Evolutionary conservation across 306 rosid species (phyloP).

Genomic region (Cucumis cinereus): DNA sequence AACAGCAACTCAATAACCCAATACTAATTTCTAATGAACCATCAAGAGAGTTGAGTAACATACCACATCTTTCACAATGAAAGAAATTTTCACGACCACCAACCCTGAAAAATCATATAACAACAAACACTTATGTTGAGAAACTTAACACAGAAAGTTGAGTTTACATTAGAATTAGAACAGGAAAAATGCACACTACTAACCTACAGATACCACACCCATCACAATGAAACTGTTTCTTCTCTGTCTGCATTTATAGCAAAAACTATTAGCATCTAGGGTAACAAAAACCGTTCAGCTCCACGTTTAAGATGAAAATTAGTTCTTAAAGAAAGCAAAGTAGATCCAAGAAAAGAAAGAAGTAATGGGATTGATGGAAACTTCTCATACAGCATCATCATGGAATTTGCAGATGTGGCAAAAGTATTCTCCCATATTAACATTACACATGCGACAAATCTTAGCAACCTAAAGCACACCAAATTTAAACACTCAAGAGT

Average conservation of each 20-base stretch:
- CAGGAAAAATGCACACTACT: slow-evolving; percentile 8
- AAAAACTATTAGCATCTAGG: not conserved
- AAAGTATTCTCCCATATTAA: slow-evolving; percentile 61
- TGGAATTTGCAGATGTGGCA: slow-evolving; percentile 59
- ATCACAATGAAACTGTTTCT: slow-evolving; percentile 54
- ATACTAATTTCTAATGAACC: not conserved
- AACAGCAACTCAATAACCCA: not conserved
- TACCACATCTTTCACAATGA: slow-evolving; percentile 63
- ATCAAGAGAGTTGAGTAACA: slow-evolving; percentile 2
- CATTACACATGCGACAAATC: slow-evolving; percentile 48
- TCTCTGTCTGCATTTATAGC: slow-evolving; percentile 31
- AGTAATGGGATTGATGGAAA: not conserved
- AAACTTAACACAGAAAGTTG: not conserved
- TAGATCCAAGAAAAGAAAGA: not conserved
- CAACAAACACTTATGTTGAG: not conserved
- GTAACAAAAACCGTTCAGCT: not conserved
- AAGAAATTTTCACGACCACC: slow-evolving; percentile 51
- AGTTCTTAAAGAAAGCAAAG: not conserved
- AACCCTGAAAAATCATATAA: slow-evolving; percentile 21
- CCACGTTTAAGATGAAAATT: not conserved
- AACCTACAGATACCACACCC: slow-evolving; percentile 80
- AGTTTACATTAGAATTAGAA: not conserved
- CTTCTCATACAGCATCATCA: slow-evolving; percentile 23
- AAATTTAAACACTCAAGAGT: not conserved
- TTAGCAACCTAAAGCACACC: slow-evolving; percentile 35